phyloP scores from a whole-genome alignment of 192 early-diverging fungal species.

The Coemansia asiatica region DNA sequence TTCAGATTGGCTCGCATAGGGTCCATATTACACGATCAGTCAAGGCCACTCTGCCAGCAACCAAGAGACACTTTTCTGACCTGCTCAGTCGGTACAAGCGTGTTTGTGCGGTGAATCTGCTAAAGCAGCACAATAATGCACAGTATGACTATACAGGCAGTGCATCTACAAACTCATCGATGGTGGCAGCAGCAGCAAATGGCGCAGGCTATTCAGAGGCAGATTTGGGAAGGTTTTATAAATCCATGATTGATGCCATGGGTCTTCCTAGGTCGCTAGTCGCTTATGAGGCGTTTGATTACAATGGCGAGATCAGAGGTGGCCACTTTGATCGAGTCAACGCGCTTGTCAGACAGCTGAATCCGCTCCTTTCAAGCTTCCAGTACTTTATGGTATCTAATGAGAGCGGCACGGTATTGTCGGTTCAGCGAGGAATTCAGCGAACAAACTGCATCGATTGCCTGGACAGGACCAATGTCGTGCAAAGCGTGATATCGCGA shows the following conservation, averaged over 20 bases:
- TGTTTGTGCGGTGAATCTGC: conserved; percentile 77
- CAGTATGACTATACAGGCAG: conserved; percentile 31
- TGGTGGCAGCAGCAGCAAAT: conserved; percentile 10
- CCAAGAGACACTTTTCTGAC: conserved; percentile 72
- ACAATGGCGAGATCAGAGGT: conserved; percentile 74
- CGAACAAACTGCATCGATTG: conserved; percentile 94
- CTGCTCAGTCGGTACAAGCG: conserved; percentile 71
- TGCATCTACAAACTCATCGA: conserved; percentile 10
- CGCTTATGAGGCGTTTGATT: conserved; percentile 78
- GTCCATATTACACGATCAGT: conserved; percentile 79
- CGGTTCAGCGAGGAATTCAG: conserved; percentile 78
- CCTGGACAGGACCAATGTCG: conserved; percentile 85
- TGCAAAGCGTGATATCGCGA: conserved; percentile 76
- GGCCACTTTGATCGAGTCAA: conserved; percentile 75
- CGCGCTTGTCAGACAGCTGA: conserved; percentile 59
- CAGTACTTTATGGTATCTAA: conserved; percentile 72
- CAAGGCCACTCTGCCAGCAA: conserved; percentile 82
- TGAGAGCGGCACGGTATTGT: conserved; percentile 58
- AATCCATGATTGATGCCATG: conserved; percentile 54
- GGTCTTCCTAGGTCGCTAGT: conserved; percentile 51
- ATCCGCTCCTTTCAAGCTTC: conserved; percentile 57
- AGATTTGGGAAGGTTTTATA: conserved; percentile 69
- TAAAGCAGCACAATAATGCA: conserved; percentile 57
- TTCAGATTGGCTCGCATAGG: conserved; percentile 82
- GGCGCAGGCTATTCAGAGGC: conserved; percentile 57